Percentiles rank a stretch among this genome's conserved stretches.
Conservation (phyloP, 768 basidiomycete genomes). For the Trametopsis cervina region DNA sequence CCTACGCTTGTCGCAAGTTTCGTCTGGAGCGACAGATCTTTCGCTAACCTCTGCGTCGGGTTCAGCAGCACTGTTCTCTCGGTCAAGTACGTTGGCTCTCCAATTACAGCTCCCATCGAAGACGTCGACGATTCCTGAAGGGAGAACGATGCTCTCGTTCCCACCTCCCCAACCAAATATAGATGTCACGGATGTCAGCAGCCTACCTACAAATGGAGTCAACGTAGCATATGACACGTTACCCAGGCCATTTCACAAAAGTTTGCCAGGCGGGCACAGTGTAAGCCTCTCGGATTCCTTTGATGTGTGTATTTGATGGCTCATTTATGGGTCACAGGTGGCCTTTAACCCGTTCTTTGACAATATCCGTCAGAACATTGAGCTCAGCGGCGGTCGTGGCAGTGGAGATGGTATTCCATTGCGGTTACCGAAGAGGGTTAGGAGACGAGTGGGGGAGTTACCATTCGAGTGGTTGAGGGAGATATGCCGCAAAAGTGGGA, state of each 20-base stretch:
- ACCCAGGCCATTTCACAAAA: neutral
- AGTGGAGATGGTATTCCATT: constrained; percentile 70
- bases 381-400: constrained; percentile 42
- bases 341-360: constrained; percentile 92
- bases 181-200: no score
- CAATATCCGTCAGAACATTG: constrained; percentile 81
- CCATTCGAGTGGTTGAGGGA: constrained; percentile 76
- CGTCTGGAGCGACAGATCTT: no score
- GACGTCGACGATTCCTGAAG: constrained; percentile 5
- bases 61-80: neutral
- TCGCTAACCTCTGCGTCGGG: no score
- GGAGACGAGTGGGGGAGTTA: constrained; percentile 50
- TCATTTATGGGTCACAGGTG: constrained; percentile 13
- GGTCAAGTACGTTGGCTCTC: neutral
- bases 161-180: neutral
- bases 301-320: neutral
- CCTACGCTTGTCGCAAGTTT: neutral
- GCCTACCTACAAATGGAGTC: constrained; percentile 1
- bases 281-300: constrained; percentile 1
- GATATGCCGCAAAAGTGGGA: constrained; percentile 51
- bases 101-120: neutral
- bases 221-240: constrained; percentile 1
- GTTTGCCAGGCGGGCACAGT: constrained; percentile 3
- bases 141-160: neutral
- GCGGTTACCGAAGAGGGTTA: constrained; percentile 36